A percentile compares a stretch with the other conserved stretches of the same genome.
These are phyloP conservation scores for Thraustochytrium striatum DNA, from an alignment of 352 stramenopile genomes.

Conservation along the genomic window DNA sequence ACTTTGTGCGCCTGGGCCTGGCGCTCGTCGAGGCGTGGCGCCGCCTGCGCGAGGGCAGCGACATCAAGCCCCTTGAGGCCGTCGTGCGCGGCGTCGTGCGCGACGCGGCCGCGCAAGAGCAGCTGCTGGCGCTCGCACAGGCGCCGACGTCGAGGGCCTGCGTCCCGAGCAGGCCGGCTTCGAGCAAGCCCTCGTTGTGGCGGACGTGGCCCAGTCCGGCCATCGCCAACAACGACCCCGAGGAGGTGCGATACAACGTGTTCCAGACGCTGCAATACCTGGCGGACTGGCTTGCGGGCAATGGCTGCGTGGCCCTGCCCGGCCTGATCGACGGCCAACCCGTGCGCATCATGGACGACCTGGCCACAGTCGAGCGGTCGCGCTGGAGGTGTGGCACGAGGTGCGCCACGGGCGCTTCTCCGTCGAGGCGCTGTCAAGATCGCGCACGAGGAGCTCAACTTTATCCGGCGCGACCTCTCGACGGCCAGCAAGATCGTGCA, in stretches of 20 bases:
- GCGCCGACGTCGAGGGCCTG: not conserved
- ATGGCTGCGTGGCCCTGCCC: slow-evolving; percentile 39
- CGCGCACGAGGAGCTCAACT: slow-evolving; percentile 39
- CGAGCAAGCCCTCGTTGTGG: not conserved
- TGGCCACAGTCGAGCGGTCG: slow-evolving; percentile 39
- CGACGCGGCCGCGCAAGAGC: not conserved
- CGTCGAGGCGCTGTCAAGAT: slow-evolving; percentile 1
- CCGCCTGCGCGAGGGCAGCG: not conserved
- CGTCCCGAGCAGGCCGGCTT: not conserved
- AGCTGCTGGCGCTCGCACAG: not conserved
- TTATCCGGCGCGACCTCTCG: slow-evolving; percentile 2
- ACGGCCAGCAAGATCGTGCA: not conserved
- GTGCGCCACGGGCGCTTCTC: slow-evolving; percentile 23
- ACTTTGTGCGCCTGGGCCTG: slow-evolving; percentile 10
- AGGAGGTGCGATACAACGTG: slow-evolving; percentile 40
- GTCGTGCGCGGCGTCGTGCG: not conserved
- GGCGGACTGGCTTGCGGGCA: slow-evolving; percentile 34
- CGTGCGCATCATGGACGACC: slow-evolving; percentile 23
- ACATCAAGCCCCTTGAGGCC: not conserved
- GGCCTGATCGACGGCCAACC: not conserved
- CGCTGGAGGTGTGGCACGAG: slow-evolving; percentile 40
- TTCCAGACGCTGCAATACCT: slow-evolving; percentile 45
- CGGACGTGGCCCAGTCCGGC: not conserved
- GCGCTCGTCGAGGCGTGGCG: slow-evolving; percentile 3
- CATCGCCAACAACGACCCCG: not conserved